These are phyloP conservation scores for Naganishia randhawae DNA, from an alignment of 768 basidiomycete genomes.

Conservation along the genomic window DNA sequence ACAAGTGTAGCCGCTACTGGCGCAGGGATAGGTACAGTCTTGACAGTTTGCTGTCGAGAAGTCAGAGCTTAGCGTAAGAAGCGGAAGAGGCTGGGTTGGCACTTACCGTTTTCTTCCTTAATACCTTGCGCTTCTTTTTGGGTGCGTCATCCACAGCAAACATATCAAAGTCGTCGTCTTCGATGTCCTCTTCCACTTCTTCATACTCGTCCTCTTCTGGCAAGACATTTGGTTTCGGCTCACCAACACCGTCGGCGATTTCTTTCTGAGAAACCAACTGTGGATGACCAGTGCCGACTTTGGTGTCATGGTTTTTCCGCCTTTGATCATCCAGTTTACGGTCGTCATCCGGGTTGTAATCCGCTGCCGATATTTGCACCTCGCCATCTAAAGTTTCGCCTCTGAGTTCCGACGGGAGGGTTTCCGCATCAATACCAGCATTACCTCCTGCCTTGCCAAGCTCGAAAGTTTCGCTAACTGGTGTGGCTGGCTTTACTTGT, in stretches of 20 bases:
- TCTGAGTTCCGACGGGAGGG: constrained; percentile 50
- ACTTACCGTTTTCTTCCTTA: constrained; percentile 55
- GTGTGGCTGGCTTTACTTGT: constrained; percentile 24
- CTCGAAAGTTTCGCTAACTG: constrained; percentile 56
- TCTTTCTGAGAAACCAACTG: constrained; percentile 25
- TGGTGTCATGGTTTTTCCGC: constrained; percentile 54
- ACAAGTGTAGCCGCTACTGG: constrained; percentile 51
- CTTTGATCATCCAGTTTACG: constrained; percentile 77
- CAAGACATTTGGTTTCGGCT: constrained; percentile 37
- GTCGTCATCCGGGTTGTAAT: constrained; percentile 83
- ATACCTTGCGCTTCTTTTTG: constrained; percentile 53
- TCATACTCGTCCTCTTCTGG: constrained; percentile 52
- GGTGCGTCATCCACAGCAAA: constrained; percentile 66
- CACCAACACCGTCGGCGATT: constrained; percentile 40
- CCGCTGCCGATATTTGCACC: constrained; percentile 82
- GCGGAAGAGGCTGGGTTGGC: constrained; percentile 7
- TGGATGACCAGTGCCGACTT: constrained; percentile 16
- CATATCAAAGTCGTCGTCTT: constrained; percentile 93
- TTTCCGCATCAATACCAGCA: constrained; percentile 50
- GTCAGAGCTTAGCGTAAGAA: not conserved
- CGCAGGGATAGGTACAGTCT: constrained; percentile 55
- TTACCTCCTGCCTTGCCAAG: constrained; percentile 65
- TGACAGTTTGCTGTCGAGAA: not conserved
- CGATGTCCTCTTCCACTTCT: constrained; percentile 57
- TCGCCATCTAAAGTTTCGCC: constrained; percentile 49